phyloP scores from a whole-genome alignment of 129 eudicot species.

The Escallonia herrerae region DNA sequence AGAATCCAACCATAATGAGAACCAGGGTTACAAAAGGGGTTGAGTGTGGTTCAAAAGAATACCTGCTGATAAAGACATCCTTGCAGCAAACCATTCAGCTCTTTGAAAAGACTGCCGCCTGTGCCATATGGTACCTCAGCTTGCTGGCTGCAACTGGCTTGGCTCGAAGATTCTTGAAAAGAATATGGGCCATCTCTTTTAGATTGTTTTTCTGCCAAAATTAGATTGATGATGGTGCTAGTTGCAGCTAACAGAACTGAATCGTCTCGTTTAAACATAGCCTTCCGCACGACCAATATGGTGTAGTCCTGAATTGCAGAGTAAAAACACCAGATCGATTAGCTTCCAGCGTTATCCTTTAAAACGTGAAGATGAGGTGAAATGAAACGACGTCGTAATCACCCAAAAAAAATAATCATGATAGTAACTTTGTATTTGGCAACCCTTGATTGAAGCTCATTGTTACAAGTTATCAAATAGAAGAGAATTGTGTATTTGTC shows the following conservation, averaged over 20 bases:
- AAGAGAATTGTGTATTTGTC: neutral
- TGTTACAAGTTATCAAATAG: neutral
- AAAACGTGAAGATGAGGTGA: neutral
- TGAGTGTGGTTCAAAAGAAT: neutral
- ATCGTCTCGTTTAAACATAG: slow-evolving; percentile 76
- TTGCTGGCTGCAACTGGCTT: slow-evolving; percentile 80
- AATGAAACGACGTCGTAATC: neutral
- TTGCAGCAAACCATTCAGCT: slow-evolving; percentile 70
- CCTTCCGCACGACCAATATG: slow-evolving; percentile 71
- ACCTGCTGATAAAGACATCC: slow-evolving; percentile 85
- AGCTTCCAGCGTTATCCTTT: neutral
- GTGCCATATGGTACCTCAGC: slow-evolving; percentile 37
- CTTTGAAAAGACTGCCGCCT: slow-evolving; percentile 57
- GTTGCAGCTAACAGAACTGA: slow-evolving; percentile 64
- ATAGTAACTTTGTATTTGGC: neutral
- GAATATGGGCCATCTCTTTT: slow-evolving; percentile 34
- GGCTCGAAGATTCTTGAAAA: slow-evolving; percentile 75
- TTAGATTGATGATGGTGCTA: slow-evolving; percentile 46
- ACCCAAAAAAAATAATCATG: neutral
- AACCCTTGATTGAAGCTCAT: neutral
- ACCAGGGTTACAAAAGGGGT: neutral
- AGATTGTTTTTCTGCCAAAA: slow-evolving; percentile 49
- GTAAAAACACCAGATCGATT: slow-evolving; percentile 5
- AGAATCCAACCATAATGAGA: slow-evolving; percentile 13
- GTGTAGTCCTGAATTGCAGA: slow-evolving; percentile 45